Conservation (phyloP, 1,284 basidiomycete species). For the Trametes versicolor region DNA sequence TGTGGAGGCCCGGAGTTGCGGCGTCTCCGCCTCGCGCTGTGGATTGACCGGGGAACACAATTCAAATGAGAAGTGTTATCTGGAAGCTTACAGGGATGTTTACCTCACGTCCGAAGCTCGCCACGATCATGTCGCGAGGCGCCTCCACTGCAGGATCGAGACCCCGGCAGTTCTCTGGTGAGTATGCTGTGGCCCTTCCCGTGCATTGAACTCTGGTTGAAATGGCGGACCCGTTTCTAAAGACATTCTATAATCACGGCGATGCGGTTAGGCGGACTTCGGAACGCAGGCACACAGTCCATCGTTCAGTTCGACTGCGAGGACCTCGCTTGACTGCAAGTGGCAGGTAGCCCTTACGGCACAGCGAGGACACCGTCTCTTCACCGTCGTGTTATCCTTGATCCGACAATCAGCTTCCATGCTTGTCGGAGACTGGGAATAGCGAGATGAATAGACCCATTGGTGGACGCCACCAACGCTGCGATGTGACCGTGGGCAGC, state of each 20-base stretch:
- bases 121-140: constrained; percentile 1
- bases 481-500: not conserved
- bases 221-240: too few species aligned
- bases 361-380: not conserved
- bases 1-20: too few species aligned
- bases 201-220: not conserved
- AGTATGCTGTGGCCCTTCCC: not conserved
- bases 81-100: not conserved
- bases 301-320: too few species aligned
- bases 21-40: not conserved
- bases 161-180: not conserved
- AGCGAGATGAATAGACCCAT: not conserved
- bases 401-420: constrained; percentile 5
- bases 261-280: too few species aligned
- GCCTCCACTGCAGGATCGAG: not conserved
- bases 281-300: too few species aligned
- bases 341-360: not conserved
- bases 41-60: not conserved
- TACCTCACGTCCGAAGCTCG: not conserved
- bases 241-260: too few species aligned
- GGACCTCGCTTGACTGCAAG: not conserved
- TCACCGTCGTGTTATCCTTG: not conserved
- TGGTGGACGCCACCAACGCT: not conserved
- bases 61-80: not conserved
- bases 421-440: not conserved